phyloP scores from a whole-genome alignment of 805 yeast genomes.

The Lipomyces starkeyi region DNA sequence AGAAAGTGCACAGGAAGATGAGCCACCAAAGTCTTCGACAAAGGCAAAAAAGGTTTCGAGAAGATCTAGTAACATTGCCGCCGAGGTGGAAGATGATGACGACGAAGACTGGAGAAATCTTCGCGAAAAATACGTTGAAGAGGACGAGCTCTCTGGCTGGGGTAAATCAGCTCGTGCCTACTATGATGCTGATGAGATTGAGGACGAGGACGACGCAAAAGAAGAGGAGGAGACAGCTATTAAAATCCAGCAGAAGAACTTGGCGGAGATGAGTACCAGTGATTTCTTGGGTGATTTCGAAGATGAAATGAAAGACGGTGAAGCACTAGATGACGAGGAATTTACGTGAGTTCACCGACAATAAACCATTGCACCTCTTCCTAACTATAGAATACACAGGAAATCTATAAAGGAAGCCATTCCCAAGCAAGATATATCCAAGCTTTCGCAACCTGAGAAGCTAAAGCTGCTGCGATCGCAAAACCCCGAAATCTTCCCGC shows the following conservation, averaged over 20 bases:
- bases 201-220: constrained; percentile 77
- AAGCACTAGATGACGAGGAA: constrained; percentile 48
- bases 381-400: background rate
- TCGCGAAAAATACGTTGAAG: constrained; percentile 33
- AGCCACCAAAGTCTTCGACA: constrained; percentile 42
- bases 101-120: constrained; percentile 58
- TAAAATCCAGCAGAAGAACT: constrained; percentile 79
- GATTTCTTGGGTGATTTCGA: constrained; percentile 76
- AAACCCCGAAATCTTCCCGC: constrained; percentile 85
- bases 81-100: constrained; percentile 55
- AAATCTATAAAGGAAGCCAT: constrained; percentile 44
- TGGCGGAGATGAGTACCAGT: constrained; percentile 74
- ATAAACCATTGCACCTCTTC: background rate
- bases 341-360: constrained; percentile 10
- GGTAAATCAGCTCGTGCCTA: constrained; percentile 47
- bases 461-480: constrained; percentile 60
- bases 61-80: constrained; percentile 43
- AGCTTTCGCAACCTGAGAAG: constrained; percentile 61
- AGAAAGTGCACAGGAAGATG: constrained; percentile 54
- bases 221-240: constrained; percentile 87
- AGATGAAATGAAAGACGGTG: constrained; percentile 74
- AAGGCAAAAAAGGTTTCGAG: background rate
- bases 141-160: constrained; percentile 50
- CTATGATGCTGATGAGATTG: constrained; percentile 48
- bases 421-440: constrained; percentile 53